Evolutionary conservation across 768 basidiomycete species (phyloP).

Genomic region (Crucibulum laeve): DNA sequence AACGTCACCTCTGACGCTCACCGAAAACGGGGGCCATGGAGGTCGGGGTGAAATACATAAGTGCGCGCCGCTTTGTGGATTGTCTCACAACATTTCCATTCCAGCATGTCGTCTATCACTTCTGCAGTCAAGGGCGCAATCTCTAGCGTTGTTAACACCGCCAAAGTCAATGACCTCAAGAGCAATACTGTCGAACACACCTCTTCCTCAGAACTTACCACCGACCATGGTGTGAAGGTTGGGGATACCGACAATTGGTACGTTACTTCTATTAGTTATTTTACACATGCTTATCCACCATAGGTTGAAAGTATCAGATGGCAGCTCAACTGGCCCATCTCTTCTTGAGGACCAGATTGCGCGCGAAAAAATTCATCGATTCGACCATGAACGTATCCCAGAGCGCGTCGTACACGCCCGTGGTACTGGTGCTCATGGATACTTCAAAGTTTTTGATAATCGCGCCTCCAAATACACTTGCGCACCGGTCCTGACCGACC

Average conservation of each 20-base stretch:
- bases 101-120: constrained; percentile 16
- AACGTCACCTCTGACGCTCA: not conserved
- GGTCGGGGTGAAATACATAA: not conserved
- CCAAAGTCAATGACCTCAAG: constrained; percentile 30
- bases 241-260: constrained; percentile 67
- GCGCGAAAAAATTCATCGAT: constrained; percentile 72
- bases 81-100: not conserved
- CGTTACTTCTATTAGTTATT: constrained; percentile 7
- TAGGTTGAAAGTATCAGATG: constrained; percentile 54
- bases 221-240: constrained; percentile 56
- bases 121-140: constrained; percentile 18
- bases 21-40: not conserved
- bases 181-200: constrained; percentile 26
- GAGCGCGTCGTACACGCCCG: constrained; percentile 77
- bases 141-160: constrained; percentile 18
- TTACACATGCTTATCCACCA: not conserved
- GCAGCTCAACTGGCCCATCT: constrained; percentile 54
- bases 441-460: constrained; percentile 71
- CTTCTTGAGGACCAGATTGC: constrained; percentile 76
- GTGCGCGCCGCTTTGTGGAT: not conserved
- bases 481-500: constrained; percentile 69
- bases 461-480: constrained; percentile 67
- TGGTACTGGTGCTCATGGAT: constrained; percentile 77
- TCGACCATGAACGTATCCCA: constrained; percentile 88
- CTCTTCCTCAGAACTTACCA: constrained; percentile 38